These are phyloP conservation scores for Arthrinium phaeospermum DNA, from an alignment of 2,329 filamentous ascomycete genomes.

Conservation along the genomic window DNA sequence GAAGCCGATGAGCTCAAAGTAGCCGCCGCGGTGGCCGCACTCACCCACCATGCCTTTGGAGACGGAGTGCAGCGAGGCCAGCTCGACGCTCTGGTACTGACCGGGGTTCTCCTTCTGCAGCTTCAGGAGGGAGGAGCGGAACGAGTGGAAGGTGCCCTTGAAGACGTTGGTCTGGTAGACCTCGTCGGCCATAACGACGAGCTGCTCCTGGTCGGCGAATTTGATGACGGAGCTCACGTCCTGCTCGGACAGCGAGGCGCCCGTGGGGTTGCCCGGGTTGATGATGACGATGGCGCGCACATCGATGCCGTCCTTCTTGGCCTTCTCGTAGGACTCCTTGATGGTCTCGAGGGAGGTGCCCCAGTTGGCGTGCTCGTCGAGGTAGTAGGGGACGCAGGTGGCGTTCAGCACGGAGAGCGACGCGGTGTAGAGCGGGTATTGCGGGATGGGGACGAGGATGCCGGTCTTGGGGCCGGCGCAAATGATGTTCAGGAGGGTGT, in stretches of 20 bases:
- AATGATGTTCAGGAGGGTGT: constrained; percentile 89
- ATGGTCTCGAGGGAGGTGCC: constrained; percentile 85
- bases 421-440: constrained; percentile 97
- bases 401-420: constrained; percentile 87
- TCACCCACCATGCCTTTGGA: constrained; percentile 99
- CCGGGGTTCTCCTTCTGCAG: constrained; percentile 77
- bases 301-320: constrained; percentile 78
- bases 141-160: constrained; percentile 89
- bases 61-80: constrained; percentile 89
- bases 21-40: constrained; percentile 96
- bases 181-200: constrained; percentile 94
- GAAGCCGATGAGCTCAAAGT: constrained; percentile 95
- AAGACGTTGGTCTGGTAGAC: constrained; percentile 99
- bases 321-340: constrained; percentile 73
- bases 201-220: constrained; percentile 81
- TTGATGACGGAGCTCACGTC: constrained; percentile 87
- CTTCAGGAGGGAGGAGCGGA: constrained; percentile 86
- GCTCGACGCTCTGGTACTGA: constrained; percentile 83
- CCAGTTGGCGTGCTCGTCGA: constrained; percentile 87
- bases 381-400: constrained; percentile 87
- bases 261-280: constrained; percentile 98
- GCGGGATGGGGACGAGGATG: constrained; percentile 92
- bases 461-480: constrained; percentile 79
- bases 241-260: constrained; percentile 77
- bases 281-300: constrained; percentile 95